phyloP scores from a whole-genome alignment of 2,329 filamentous ascomycete species.

The Cladosporium oxysporum region DNA sequence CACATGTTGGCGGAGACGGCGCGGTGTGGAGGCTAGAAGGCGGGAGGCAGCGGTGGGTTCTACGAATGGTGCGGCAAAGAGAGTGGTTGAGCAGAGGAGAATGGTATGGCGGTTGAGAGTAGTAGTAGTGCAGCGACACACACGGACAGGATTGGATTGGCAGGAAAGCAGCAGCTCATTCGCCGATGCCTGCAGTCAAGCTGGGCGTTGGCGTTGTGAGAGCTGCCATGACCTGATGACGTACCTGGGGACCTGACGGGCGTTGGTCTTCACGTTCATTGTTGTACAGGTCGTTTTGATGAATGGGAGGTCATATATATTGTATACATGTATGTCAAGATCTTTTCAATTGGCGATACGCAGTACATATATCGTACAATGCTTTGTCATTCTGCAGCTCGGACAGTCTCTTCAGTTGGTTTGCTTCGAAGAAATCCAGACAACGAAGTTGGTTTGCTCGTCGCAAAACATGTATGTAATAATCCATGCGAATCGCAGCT shows the following conservation, averaged over 20 bases:
- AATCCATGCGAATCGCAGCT: neutral
- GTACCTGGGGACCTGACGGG: neutral
- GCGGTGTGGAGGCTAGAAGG: neutral
- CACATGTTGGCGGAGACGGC: conserved; percentile 64
- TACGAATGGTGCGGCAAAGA: neutral
- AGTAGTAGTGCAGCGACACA: neutral
- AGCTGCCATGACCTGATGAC: conserved; percentile 3
- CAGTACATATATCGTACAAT: neutral
- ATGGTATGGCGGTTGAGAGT: neutral
- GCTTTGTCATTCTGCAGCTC: neutral
- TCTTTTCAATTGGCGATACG: neutral
- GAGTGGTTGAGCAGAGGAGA: neutral
- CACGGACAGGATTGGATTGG: neutral
- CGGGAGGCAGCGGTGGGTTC: neutral
- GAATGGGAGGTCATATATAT: neutral
- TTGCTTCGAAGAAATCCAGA: neutral
- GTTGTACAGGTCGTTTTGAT: neutral
- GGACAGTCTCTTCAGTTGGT: neutral
- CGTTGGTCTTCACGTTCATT: neutral
- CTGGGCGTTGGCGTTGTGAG: conserved; percentile 5
- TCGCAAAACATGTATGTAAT: neutral
- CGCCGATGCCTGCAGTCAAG: conserved; percentile 16
- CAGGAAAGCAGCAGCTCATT: conserved; percentile 6
- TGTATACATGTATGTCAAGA: neutral
- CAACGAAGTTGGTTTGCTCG: neutral